These are phyloP conservation scores for Claviceps quebecensis DNA, from an alignment of 2,329 filamentous ascomycete genomes.

Conservation along the genomic window DNA sequence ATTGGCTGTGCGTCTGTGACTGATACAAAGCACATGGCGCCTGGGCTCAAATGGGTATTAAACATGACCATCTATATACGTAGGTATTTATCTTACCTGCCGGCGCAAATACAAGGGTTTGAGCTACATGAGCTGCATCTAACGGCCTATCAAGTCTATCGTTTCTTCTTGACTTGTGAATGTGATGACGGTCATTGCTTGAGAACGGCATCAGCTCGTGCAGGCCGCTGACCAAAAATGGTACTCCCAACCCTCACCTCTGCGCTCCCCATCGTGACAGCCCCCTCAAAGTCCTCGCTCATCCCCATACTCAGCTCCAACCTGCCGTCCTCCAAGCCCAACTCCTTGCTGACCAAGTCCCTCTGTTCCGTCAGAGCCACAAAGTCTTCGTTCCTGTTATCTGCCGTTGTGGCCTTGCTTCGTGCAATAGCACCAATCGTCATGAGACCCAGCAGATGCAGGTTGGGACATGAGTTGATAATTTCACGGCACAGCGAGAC, in stretches of 20 bases:
- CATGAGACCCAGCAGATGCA: constrained; percentile 77
- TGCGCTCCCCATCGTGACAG: constrained; percentile 66
- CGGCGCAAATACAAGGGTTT: no score
- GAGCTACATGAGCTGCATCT: no score
- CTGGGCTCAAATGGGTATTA: no score
- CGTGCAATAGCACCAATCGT: constrained; percentile 92
- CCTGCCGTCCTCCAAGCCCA: constrained; percentile 28
- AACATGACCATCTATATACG: no score
- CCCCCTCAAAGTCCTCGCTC: constrained; percentile 91
- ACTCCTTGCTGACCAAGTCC: constrained; percentile 49
- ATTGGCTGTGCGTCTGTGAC: no score
- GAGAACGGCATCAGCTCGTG: constrained; percentile 66
- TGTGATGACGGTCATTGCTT: constrained; percentile 22
- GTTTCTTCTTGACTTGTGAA: no score
- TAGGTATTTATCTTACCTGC: no score
- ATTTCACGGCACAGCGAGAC: constrained; percentile 57
- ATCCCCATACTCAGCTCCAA: constrained; percentile 96
- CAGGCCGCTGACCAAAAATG: constrained; percentile 76
- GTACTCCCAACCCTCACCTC: constrained; percentile 89
- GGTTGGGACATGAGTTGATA: constrained; percentile 52
- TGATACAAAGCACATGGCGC: no score
- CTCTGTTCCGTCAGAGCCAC: constrained; percentile 51
- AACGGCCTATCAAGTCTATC: no score
- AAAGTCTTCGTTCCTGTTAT: constrained; percentile 89
- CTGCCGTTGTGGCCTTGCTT: constrained; percentile 56